phyloP scores from a whole-genome alignment of 169 alveolate species.

The Eimeria mitis region DNA sequence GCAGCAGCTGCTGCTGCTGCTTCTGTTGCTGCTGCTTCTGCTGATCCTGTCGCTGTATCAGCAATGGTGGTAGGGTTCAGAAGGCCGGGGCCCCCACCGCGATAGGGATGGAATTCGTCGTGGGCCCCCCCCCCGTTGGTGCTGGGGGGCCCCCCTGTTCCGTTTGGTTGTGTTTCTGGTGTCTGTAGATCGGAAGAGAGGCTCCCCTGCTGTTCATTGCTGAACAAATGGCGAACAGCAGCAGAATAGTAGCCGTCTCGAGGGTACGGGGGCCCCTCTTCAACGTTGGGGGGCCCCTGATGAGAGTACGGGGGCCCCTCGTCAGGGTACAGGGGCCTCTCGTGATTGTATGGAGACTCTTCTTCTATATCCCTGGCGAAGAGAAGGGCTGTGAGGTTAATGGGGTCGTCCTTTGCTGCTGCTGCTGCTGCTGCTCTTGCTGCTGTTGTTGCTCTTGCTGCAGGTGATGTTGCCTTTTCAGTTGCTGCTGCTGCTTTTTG shows the following conservation, averaged over 20 bases:
- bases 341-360: not conserved
- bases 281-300: not conserved
- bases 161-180: not conserved
- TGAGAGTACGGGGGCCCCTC: not conserved
- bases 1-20: not conserved
- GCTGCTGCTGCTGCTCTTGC: slow-evolving; percentile 9
- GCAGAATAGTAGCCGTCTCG: not conserved
- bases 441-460: slow-evolving; percentile 5
- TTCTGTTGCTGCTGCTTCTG: not conserved
- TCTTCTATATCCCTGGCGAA: not conserved
- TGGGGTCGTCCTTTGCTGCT: not conserved
- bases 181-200: not conserved
- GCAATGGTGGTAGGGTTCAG: not conserved
- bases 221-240: slow-evolving; percentile 32
- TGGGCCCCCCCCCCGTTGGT: not conserved
- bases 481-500: slow-evolving; percentile 5
- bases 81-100: not conserved
- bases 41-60: not conserved
- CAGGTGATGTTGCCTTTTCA: not conserved
- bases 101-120: not conserved
- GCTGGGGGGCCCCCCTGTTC: not conserved
- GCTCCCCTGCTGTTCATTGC: not conserved
- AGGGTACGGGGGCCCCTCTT: slow-evolving; percentile 36
- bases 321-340: no score
- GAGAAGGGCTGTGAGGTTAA: slow-evolving; percentile 45